These are phyloP conservation scores for Eutypa lata DNA, from an alignment of 2,329 filamentous ascomycete genomes.

Conservation along the genomic window DNA sequence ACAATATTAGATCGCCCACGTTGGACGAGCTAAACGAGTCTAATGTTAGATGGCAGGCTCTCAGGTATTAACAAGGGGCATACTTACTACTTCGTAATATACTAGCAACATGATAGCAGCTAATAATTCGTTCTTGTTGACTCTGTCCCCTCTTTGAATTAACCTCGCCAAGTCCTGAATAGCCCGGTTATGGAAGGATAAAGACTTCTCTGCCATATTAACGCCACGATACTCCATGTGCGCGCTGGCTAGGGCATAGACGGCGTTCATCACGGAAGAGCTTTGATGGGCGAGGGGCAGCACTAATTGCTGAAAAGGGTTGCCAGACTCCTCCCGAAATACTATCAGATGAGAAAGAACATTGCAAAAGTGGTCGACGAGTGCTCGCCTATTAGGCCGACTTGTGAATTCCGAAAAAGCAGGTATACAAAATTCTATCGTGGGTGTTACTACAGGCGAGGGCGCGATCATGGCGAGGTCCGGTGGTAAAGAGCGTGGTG, in stretches of 20 bases:
- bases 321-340: conserved; percentile 59
- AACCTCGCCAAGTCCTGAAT: conserved; percentile 55
- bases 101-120: conserved; percentile 60
- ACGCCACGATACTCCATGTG: conserved; percentile 70
- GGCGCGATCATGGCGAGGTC: conserved; percentile 41
- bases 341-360: conserved; percentile 64
- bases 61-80: not conserved
- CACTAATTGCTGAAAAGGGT: conserved; percentile 61
- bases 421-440: conserved; percentile 50
- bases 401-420: conserved; percentile 56
- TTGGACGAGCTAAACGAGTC: conserved; percentile 56
- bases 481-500: conserved; percentile 26
- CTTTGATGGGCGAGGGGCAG: conserved; percentile 56
- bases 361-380: conserved; percentile 63
- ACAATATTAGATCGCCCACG: conserved; percentile 58
- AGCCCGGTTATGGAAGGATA: conserved; percentile 58
- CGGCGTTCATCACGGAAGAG: conserved; percentile 70
- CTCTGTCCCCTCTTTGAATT: conserved; percentile 50
- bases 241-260: conserved; percentile 79
- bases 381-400: conserved; percentile 49
- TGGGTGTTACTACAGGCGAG: conserved; percentile 35
- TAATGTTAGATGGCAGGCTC: conserved; percentile 9
- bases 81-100: conserved; percentile 61
- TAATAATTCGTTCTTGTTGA: conserved; percentile 55
- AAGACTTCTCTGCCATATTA: conserved; percentile 50